Percentiles rank a stretch among this genome's conserved stretches.
phyloP scores from a whole-genome alignment of 495 filamentous ascomycete genomes.

The Neurospora terricola region DNA sequence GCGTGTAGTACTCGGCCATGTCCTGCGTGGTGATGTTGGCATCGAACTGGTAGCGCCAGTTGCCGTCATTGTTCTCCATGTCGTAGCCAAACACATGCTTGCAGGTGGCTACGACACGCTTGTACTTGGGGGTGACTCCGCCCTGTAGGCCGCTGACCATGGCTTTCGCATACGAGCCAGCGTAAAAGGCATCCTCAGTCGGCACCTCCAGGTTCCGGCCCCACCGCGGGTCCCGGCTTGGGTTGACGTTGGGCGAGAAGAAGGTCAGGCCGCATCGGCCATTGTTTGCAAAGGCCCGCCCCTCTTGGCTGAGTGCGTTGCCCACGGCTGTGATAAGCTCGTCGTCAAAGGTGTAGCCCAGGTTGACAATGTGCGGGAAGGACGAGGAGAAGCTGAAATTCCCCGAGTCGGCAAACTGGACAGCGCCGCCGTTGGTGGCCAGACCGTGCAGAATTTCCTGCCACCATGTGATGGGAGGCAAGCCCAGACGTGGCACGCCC shows the following conservation, averaged over 20 bases:
- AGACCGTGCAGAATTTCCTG: too few relatives aligned
- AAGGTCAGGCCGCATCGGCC: conserved; percentile 44
- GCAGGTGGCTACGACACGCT: conserved; percentile 47
- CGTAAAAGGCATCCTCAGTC: conserved; percentile 28
- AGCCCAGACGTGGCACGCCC: too few relatives aligned
- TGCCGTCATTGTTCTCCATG: conserved; percentile 34
- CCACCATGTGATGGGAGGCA: too few relatives aligned
- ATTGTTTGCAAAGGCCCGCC: conserved; percentile 50
- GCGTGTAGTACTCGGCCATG: conserved; percentile 29
- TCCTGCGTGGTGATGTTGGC: conserved; percentile 24
- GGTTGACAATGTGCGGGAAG: conserved; percentile 30
- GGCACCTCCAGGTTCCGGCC: conserved; percentile 8
- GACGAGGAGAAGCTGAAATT: conserved; percentile 29
- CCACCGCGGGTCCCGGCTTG: conserved; percentile 37
- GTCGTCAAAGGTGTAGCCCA: conserved; percentile 33
- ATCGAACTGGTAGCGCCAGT: conserved; percentile 20
- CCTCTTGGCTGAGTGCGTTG: conserved; percentile 42
- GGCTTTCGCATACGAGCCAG: conserved; percentile 32
- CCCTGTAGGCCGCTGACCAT: conserved; percentile 53
- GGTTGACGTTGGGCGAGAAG: conserved; percentile 56
- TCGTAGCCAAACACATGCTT: conserved; percentile 58
- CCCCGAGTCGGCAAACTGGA: conserved; percentile 13
- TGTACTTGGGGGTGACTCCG: conserved; percentile 6
- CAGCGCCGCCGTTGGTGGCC: background rate
- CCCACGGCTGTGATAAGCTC: conserved; percentile 25